Evolutionary conservation across 2,329 filamentous ascomycete species (phyloP), one percentile per base, ranked within the genome.

Genomic region (Sporothrix brasiliensis): DNA sequence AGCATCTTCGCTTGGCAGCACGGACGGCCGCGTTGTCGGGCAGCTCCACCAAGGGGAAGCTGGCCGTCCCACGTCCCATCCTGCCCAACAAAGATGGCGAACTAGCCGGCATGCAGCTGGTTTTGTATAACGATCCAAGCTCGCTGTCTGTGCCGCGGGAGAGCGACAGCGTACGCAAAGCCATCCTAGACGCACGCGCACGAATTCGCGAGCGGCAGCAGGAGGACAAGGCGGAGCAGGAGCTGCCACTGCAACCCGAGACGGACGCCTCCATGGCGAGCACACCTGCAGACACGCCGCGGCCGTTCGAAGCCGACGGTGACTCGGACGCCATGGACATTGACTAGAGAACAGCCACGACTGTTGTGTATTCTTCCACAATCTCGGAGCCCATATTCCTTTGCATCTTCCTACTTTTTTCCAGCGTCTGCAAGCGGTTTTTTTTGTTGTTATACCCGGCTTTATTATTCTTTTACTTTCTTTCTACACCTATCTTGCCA

Each of bases 51-150:
- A 27, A 3, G 34, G 14, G 11, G 14, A 69, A 65, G 54, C 67
- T 70, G n/a, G 58, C 71, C 14, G 19, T 74, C 3, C 73, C 73
- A 5, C 69, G 69, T 34, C 86, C 89, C 27, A 78, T 97, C 21
- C 80, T 93, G 3, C 83, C 86, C 77, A 83, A 86, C 77, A 77
- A 80, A 67, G 83, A 87, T 4, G 84, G 84, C 72, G 82, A 87
- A 75, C 79, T 87, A 49, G 87, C 84, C 4, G 85, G 84, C 73
- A 88, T 87, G 88, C 83, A 95, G 86, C 78, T 98, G 73, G 91
- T 99, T 19, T 86, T 98, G 50, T 98, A 98, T 80, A 87, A 85
- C 73, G 88, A 95, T 66, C 93, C 94, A 7, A 85, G 85, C 63
- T 93, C 92, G 19, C 79, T 97, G 74, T 90, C 88, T 0, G 86